Evolutionary conservation across 805 yeast genomes (phyloP), one percentile per base, ranked within the genome.

Genomic region (Vanderwaltozyma polyspora): DNA sequence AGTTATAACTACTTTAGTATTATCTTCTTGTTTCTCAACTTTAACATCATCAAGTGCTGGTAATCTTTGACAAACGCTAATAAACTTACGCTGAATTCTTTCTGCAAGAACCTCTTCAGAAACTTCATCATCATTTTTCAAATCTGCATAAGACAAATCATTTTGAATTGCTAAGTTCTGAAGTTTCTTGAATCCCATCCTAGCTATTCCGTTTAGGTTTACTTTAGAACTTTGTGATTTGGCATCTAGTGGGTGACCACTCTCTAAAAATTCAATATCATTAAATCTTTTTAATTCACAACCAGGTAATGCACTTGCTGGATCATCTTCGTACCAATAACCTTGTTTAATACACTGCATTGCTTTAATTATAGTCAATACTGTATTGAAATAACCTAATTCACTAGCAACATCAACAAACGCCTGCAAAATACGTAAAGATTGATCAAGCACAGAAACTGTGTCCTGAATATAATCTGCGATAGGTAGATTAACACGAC

Each of bases 391-490:
- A 46, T 74, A 79, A 0, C 95, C 95, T 44, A 76, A 50, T 46
- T 89, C 96, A 2, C 95, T 74, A 1, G 91, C 76, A 15, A 83
- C 84, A 59, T 91, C 99, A 39, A 89, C 78, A 45, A 72, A 79
- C 0, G 97, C 96, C 53, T 91, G 98, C 35, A 87, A 60, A 42
- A 91, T 79, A 71, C 98, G 94, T 50, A 91, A 64, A 6, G 94
- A 76, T 61, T 91, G 98, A 51, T 93, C 99, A 37, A 91, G 63
- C 8, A 91, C 94, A 0, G 96, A 78, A 11, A 86, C 74, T 0
- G 95, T 86, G 57, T 91, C 98, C 52, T 89, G 97, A 8, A 80
- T 67, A 53, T 91, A 91, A 64, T 91, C 99, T 0, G 94, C 93
- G 49, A 91, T 83, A 2, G 97, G 98, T 31, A 91, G 63, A 39